Conservation (phyloP, 176 grass and related monocot species). For the Oryza punctata region DNA sequence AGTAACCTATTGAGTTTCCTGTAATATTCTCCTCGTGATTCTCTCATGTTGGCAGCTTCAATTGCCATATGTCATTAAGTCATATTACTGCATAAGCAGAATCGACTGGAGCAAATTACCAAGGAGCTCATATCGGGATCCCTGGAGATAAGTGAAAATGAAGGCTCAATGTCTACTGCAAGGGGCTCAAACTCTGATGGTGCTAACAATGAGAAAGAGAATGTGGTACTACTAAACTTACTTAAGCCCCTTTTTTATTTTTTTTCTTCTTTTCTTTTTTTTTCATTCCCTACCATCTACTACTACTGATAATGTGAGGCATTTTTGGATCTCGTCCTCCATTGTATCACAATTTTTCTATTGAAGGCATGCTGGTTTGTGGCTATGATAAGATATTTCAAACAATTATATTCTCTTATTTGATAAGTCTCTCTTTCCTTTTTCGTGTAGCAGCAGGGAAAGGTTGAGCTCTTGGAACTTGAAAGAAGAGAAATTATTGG, state of each 20-base stretch:
- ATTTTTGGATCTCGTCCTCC: slow-evolving; percentile 20
- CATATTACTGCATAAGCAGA: slow-evolving; percentile 84
- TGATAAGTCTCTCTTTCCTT: slow-evolving; percentile 21
- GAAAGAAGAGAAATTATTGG: slow-evolving; percentile 92
- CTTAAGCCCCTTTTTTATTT: background rate
- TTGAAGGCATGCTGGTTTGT: background rate
- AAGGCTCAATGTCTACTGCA: slow-evolving; percentile 45
- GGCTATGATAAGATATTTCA: background rate
- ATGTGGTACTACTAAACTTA: slow-evolving; percentile 54
- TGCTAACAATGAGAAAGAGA: slow-evolving; percentile 48
- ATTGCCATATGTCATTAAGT: slow-evolving; percentile 79
- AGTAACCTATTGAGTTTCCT: background rate
- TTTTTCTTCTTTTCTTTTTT: background rate
- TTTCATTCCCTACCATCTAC: background rate
- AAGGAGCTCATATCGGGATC: slow-evolving; percentile 63
- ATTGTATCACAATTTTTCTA: background rate
- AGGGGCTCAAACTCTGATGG: slow-evolving; percentile 41
- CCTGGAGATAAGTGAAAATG: slow-evolving; percentile 48
- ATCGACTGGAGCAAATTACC: slow-evolving; percentile 87
- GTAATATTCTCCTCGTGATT: slow-evolving; percentile 52
- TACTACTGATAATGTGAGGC: background rate
- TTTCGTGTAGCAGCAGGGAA: slow-evolving; percentile 46
- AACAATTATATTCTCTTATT: slow-evolving; percentile 14
- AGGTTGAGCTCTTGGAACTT: slow-evolving; percentile 63
- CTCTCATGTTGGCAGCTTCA: slow-evolving; percentile 68